A percentile compares a stretch with the other conserved stretches of the same genome.
These are phyloP conservation scores for Notholithocarpus densiflorus DNA, from an alignment of 306 rosid genomes.

Conservation along the genomic window DNA sequence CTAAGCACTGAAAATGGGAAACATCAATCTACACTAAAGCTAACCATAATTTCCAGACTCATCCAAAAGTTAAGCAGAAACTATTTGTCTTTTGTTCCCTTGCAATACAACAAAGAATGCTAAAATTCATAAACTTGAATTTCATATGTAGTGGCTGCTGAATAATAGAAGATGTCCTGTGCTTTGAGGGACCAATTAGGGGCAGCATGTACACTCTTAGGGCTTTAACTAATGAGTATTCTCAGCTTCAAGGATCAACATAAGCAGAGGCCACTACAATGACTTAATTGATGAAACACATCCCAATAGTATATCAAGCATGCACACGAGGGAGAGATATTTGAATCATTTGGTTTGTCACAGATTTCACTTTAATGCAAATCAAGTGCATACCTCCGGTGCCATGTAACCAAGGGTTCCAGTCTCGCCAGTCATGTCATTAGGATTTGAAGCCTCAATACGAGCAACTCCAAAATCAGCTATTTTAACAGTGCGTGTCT, in stretches of 20 bases:
- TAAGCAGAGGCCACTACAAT: neutral
- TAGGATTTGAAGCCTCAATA: slow-evolving; percentile 95
- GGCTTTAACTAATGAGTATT: neutral
- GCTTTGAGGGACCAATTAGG: neutral
- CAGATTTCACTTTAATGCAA: slow-evolving; percentile 6
- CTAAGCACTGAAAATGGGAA: neutral
- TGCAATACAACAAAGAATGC: neutral
- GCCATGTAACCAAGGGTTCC: slow-evolving; percentile 97
- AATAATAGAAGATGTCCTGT: neutral
- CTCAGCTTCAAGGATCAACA: slow-evolving; percentile 4
- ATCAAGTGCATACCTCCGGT: slow-evolving; percentile 74
- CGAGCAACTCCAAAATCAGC: slow-evolving; percentile 99
- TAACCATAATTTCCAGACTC: slow-evolving; percentile 2
- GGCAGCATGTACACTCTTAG: slow-evolving; percentile 4
- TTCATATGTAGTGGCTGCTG: neutral
- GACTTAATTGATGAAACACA: slow-evolving; percentile 8
- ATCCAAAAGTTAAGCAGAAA: slow-evolving; percentile 10
- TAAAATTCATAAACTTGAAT: neutral
- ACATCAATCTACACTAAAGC: neutral
- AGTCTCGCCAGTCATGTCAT: slow-evolving; percentile 99
- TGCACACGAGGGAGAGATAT: neutral
- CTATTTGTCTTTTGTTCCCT: neutral
- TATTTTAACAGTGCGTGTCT: slow-evolving; percentile 82
- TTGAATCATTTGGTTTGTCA: neutral
- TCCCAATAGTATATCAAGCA: neutral